Conservation (phyloP, 441 rosid species). For the Mallotus repandus region DNA sequence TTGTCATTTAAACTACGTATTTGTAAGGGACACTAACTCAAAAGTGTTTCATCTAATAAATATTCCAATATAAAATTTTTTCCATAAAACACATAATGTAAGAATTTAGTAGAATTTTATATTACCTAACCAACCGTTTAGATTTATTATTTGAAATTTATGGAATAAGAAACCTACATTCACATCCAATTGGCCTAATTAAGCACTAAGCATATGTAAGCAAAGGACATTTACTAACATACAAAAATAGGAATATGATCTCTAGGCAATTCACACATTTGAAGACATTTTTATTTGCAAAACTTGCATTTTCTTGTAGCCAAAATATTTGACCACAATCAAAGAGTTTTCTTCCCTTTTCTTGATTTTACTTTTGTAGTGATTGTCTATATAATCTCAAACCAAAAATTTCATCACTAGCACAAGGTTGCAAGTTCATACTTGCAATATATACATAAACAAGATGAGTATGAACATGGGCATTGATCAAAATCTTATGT, state of each 20-base stretch:
- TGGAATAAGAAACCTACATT: neutral
- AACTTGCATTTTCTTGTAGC: neutral
- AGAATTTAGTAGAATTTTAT: too few species aligned
- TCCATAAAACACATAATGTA: too few species aligned
- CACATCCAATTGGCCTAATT: neutral
- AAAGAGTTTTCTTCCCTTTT: neutral
- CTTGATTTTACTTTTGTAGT: neutral
- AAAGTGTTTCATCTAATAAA: too few species aligned
- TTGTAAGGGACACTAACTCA: too few species aligned
- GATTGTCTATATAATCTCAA: neutral
- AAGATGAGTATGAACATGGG: constrained; percentile 15
- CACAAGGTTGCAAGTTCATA: neutral
- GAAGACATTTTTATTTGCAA: constrained; percentile 22
- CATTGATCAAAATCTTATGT: neutral
- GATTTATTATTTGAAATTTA: too few species aligned
- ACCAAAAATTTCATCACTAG: neutral
- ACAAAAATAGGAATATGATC: constrained; percentile 31
- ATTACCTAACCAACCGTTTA: too few species aligned
- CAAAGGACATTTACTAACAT: constrained; percentile 13
- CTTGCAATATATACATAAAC: neutral
- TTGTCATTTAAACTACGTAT: too few species aligned
- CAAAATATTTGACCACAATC: constrained; percentile 24
- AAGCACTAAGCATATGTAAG: neutral
- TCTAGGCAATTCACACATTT: constrained; percentile 10
- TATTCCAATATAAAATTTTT: too few species aligned